Base-by-base conservation (phyloP, 768 basidiomycete species). In the Crassisporium funariophilum region DNA sequence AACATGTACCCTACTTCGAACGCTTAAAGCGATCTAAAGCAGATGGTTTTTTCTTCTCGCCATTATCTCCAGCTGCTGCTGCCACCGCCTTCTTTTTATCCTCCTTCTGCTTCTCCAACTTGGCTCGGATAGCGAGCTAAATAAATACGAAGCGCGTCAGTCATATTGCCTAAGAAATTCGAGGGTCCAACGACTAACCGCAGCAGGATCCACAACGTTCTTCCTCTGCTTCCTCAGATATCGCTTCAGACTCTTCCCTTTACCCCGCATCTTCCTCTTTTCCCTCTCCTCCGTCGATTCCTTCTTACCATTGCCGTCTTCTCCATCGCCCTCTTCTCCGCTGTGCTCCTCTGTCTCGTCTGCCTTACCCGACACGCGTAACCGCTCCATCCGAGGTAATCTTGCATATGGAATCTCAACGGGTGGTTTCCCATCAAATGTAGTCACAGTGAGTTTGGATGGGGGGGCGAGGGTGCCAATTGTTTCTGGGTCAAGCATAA, bases 191-290 rank as follows among this genome's bases (percentile, higher is more conserved):
- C 16, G 35, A 48, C 57, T 15, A 40, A 61, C 57, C 31, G 57
- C 54, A 43, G 78, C 76, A 17, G 91, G 91, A 63, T 98, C 94
- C 52, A 98, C 81, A 38, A 98, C 90, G 59, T 98, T 97, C 75
- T 95, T 93, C 63, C 91, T 82, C 67, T 95, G 89, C 73, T 94
- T 97, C 58, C 90, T 78, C 52, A 97, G 65, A 64, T 83, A 88
- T 36, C 92, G 75, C 66, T 93, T 95, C 61, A 94, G 61, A 63
- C 83, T 87, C 76, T 91, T 93, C 19, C 81, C 82, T 63, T 86
- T 93, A 12, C 94, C 93, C 24, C 92, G 80, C 86, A 89, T 91
- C 74, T 81, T 87, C 58, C 79, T 78, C 72, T 84, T 90, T 64
- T 86, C 82, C 58, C 72, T 71, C 57, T 73, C 72, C 53, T 65